Percentiles rank a stretch among this genome's conserved stretches.
phyloP scores from a whole-genome alignment of 148 eudicot species.

The Agrostemma githago region DNA sequence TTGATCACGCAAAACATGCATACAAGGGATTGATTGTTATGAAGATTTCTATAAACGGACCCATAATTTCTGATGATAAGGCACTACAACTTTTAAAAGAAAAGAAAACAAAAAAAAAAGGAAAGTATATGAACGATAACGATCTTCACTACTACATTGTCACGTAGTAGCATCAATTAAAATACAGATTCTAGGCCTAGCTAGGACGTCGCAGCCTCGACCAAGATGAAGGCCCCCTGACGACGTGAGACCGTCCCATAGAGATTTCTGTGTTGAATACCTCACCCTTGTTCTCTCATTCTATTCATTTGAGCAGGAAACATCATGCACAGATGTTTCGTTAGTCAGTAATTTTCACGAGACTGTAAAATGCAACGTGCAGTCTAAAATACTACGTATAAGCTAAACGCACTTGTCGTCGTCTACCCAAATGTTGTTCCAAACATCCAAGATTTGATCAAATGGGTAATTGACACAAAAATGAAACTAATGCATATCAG shows the following conservation, averaged over 20 bases:
- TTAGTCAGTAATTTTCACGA: not conserved
- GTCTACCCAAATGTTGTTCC: not conserved
- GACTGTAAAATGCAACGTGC: not conserved
- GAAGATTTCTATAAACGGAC: not conserved
- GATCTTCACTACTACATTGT: not conserved
- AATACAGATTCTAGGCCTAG: no score
- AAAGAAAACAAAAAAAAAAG: no score
- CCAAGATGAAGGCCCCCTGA: no score
- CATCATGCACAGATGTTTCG: not conserved
- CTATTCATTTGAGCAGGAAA: not conserved
- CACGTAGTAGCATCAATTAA: not conserved
- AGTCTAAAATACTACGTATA: not conserved
- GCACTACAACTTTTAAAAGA: not conserved
- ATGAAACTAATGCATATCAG: not conserved
- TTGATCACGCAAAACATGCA: not conserved
- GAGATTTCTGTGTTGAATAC: not conserved
- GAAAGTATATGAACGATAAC: not conserved
- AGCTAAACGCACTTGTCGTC: not conserved
- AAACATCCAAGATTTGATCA: constrained; percentile 2
- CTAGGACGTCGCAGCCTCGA: no score
- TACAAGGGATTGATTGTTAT: not conserved
- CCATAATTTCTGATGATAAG: not conserved
- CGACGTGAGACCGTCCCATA: no score
- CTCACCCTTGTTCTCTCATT: not conserved
- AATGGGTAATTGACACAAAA: not conserved